phyloP scores from a whole-genome alignment of 176 grass and related monocot genomes.

The Saccharum officinarum region DNA sequence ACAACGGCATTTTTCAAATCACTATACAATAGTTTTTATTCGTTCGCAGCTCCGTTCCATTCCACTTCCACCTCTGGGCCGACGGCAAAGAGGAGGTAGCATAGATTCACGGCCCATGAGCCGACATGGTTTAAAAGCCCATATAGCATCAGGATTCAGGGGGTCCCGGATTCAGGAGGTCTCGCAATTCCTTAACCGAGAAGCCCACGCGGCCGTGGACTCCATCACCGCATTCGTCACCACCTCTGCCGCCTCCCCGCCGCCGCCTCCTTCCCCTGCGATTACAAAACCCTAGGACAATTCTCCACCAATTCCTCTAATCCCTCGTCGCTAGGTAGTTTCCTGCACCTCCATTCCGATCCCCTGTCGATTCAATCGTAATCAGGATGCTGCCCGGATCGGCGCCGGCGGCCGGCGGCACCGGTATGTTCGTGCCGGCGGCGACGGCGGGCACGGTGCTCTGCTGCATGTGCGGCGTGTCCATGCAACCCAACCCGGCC shows the following conservation, averaged over 20 bases:
- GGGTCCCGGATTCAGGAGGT: no score
- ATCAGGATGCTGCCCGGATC: slow-evolving; percentile 49
- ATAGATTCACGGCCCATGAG: neutral
- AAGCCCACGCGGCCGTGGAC: slow-evolving; percentile 21
- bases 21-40: no score
- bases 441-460: slow-evolving; percentile 90
- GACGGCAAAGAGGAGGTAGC: neutral
- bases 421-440: slow-evolving; percentile 83
- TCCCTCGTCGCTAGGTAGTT: neutral
- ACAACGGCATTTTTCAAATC: no score
- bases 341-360: neutral
- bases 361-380: neutral
- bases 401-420: slow-evolving; percentile 48
- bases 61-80: no score
- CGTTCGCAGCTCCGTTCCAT: no score
- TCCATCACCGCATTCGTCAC: slow-evolving; percentile 40
- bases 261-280: neutral
- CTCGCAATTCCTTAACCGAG: neutral
- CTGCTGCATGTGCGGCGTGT: slow-evolving; percentile 89
- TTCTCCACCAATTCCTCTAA: slow-evolving; percentile 12
- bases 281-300: slow-evolving; percentile 44
- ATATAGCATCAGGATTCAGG: neutral
- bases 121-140: neutral
- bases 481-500: slow-evolving; percentile 79
- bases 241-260: neutral